phyloP scores from a whole-genome alignment of 305 asterid species.

The Rubia tinctorum region DNA sequence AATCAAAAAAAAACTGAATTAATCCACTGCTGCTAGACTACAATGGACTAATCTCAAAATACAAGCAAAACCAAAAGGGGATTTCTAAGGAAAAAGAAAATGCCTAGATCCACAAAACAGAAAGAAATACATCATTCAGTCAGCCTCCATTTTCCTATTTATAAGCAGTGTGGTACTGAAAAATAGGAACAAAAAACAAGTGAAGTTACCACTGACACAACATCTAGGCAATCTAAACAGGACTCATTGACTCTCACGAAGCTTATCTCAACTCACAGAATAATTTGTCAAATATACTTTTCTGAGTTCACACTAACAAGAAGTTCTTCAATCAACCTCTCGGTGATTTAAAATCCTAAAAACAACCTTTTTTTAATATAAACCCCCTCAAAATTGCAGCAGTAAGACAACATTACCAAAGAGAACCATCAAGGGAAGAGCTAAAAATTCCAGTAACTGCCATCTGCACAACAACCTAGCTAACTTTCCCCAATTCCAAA shows the following conservation, averaged over 20 bases:
- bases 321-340: not conserved
- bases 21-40: not conserved
- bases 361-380: not conserved
- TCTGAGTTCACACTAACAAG: not conserved
- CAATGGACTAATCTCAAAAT: not conserved
- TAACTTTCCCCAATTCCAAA: not conserved
- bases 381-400: not conserved
- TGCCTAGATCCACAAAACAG: not conserved
- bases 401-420: not conserved
- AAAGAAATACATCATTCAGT: not conserved
- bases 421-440: conserved; percentile 1
- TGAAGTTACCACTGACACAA: not conserved
- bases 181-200: not conserved
- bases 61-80: not conserved
- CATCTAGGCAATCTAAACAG: not conserved
- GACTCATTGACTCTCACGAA: not conserved
- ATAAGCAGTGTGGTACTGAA: not conserved
- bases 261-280: not conserved
- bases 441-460: not conserved
- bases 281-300: not conserved
- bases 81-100: not conserved
- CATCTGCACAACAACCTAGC: not conserved
- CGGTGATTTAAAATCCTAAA: not conserved
- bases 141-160: not conserved
- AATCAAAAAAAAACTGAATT: not conserved